phyloP scores from a whole-genome alignment of 805 yeast genomes.

The Pichia californica region DNA sequence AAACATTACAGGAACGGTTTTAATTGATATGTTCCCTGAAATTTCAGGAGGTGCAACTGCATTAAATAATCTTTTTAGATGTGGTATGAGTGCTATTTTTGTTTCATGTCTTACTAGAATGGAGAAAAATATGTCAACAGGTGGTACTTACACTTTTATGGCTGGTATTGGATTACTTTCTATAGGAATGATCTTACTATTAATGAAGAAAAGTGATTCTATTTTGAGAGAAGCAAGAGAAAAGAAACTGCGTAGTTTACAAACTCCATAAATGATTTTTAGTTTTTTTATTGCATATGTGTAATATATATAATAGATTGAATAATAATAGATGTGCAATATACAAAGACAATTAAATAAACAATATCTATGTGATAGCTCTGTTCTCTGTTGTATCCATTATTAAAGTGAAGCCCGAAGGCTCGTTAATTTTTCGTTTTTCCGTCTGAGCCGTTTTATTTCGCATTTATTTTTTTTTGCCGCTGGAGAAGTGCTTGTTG shows the following conservation, averaged over 20 bases:
- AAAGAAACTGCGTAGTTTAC: not conserved
- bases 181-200: slow-evolving; percentile 10
- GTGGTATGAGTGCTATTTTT: slow-evolving; percentile 65
- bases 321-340: too few relatives aligned
- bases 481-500: too few relatives aligned
- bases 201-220: slow-evolving; percentile 17
- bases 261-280: too few relatives aligned
- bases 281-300: too few relatives aligned
- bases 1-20: slow-evolving; percentile 53
- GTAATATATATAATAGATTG: too few relatives aligned
- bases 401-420: too few relatives aligned
- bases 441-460: too few relatives aligned
- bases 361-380: too few relatives aligned
- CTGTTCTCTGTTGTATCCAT: too few relatives aligned
- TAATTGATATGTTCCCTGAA: slow-evolving; percentile 72
- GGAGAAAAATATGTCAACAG: slow-evolving; percentile 51
- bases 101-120: slow-evolving; percentile 61
- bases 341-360: too few relatives aligned
- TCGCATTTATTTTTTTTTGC: too few relatives aligned
- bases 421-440: too few relatives aligned
- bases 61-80: slow-evolving; percentile 63
- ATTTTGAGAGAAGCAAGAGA: slow-evolving; percentile 9
- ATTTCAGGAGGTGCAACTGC: slow-evolving; percentile 71
- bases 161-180: slow-evolving; percentile 37
- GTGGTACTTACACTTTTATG: slow-evolving; percentile 75